Base-by-base conservation (phyloP, 352 stramenopile genomes). In the Globisporangium polare region DNA sequence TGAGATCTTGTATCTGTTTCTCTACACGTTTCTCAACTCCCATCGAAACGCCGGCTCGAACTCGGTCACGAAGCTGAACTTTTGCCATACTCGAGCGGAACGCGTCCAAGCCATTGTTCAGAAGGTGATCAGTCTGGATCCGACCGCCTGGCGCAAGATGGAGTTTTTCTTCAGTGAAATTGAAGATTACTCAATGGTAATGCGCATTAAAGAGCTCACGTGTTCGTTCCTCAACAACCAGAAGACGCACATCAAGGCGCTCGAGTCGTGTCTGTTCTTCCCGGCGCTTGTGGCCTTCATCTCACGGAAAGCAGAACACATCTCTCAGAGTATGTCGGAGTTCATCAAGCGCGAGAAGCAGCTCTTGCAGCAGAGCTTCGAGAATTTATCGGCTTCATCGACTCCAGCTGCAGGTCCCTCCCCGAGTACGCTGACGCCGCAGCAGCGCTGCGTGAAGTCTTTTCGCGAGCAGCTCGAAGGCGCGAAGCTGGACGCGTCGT, bases 11-110 rank as follows among this genome's bases (percentile, higher is more conserved):
- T 67, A 67, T 15, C 33, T 67, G 33, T 67, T 62, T 18, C 18
- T 67, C 6, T 62, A 62, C 26, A 27, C 61, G 5, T 67, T 67
- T 39, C 61, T 67, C 31, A 67, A 56, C 33, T 67, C 61, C 35
- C 24, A 52, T 24, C 53, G 61, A 7, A 67, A 67, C 42, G 6
- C 52, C 13, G 60, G 60, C n/a, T 22, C 53, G 4, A 27, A 46
- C 3, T 20, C 53, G 35, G 58, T 57, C 27, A 57, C 53, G 4
- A 67, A 67, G 47, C 50, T 67, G 45, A 62, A 51, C 13, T 67
- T 58, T 37, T 62, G 53, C 3, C 61, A 53, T n/a, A 58, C 61
- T 10, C 61, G 61, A 27, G 31, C 52, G 2, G 61, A 67, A 22
- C 45, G 61, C 10, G 31, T 67, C 3, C 53, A 62, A 43, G 22